Base-by-base conservation (phyloP, 768 basidiomycete species). In the Psilocybe cubensis region DNA sequence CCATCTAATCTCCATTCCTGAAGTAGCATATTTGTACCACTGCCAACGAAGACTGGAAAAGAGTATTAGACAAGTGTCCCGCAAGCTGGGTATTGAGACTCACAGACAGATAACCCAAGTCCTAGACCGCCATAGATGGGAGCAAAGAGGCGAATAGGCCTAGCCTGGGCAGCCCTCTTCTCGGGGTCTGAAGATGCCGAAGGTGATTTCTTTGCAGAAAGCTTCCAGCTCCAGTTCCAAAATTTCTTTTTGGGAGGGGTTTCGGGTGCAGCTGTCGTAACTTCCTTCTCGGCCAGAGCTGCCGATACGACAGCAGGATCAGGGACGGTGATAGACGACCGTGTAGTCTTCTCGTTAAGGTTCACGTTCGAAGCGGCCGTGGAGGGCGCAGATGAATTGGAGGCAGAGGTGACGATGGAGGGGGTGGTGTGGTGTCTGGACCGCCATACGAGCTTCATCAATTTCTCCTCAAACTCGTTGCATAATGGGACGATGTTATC, bases 401-500 rank as follows among this genome's bases (percentile, higher is more conserved):
- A 66, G 27, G 68, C 62, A 18, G 76, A 74, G n/a, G 75, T 74
- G 33, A 74, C 52, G 48, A 79, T 67, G 14, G 81, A 80, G 5
- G 75, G 65, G 7, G 69, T 63, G 2, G 68, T 64, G 25, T 70
- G 69, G 49, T 72, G 62, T 31, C 85, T 79, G 21, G 76, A 71
- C 45, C 79, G 72, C 83, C 83, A 84, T 46, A 82, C 77, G 43
- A 82, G 74, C 56, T 82, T 83, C 76, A 83, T 81, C 68, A 82
- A 61, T 74, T 86, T 87, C 23, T 84, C 80, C 61, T 92, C 87
- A 64, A 92, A 91, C 66, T 91, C 90, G 12, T 73, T 70, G 68
- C 81, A 86, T n/a, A 87, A 68, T 0, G 88, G 87, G 50, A 95
- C 87, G 62, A 96, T 89, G 60, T 75, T 77, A 68, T 94, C 92